A percentile compares a stretch with the other conserved stretches of the same genome.
Evolutionary conservation across 371 early-diverging fungal genomes (phyloP).

Genomic region (Globomyces sp.): DNA sequence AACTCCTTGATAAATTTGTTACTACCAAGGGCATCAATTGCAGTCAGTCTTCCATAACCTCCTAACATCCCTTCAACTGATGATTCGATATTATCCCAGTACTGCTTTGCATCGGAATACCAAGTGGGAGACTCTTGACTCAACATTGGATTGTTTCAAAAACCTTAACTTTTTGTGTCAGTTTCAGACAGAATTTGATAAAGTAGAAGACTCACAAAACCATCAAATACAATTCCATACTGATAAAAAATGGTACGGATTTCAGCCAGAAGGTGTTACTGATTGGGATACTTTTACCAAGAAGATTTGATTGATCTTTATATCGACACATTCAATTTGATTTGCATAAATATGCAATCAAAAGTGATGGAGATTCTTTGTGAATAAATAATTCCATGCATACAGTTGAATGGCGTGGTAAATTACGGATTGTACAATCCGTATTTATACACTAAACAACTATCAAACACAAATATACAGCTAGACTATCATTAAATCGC

Average conservation of each 20-base stretch:
- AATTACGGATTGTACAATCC: too few relatives aligned
- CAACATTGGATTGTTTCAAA: slow-evolving; percentile 3
- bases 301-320: neutral
- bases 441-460: too few relatives aligned
- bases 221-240: slow-evolving; percentile 11
- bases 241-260: neutral
- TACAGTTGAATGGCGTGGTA: too few relatives aligned
- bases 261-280: neutral
- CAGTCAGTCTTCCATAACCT: slow-evolving; percentile 73
- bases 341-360: too few relatives aligned
- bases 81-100: slow-evolving; percentile 69
- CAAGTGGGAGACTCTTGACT: slow-evolving; percentile 38
- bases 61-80: slow-evolving; percentile 88
- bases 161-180: neutral
- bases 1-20: slow-evolving; percentile 65
- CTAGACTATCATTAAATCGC: too few relatives aligned
- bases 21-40: slow-evolving; percentile 72
- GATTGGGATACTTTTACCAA: neutral
- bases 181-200: too few relatives aligned
- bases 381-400: too few relatives aligned
- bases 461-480: too few relatives aligned
- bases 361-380: too few relatives aligned
- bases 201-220: neutral
- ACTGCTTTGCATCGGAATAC: slow-evolving; percentile 85
- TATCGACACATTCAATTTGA: too few relatives aligned